Base-by-base conservation (phyloP, 371 early-diverging fungal genomes). In the Apophysomyces trapeziformis region DNA sequence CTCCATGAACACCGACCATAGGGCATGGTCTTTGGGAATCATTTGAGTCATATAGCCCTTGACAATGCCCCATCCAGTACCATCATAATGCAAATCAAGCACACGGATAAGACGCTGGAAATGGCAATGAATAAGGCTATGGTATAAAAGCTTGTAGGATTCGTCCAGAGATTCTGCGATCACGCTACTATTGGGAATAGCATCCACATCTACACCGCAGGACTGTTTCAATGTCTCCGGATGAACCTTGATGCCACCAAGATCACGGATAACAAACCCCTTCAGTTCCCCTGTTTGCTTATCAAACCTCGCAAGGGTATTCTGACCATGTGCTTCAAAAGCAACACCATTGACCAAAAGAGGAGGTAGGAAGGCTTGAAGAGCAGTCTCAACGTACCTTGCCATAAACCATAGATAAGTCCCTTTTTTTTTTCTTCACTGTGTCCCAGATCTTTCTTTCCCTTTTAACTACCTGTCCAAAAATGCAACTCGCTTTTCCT, bases 261-360 rank as follows among this genome's bases (percentile, higher is more conserved):
- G 92, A 71, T 92, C 92, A 58, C 92, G 88, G 58, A 87, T 80
- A 11, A 87, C 78, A 71, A 92, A 90, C 18, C 91, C 91, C 58
- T 75, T 75, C 13, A 91, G 73, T 50, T 80, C 66, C 37, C 87
- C 86, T 1, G 87, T 83, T 41, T 75, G 69, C 35, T 75, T 67
- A 64, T 85, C 85, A 60, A 92, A 85, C 14, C 91, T 80, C 35
- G 87, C 79, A 61, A 90, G 68, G 12, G 80, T 85, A 68, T 92
- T 92, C 67, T 92, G 92, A 9, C 84, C 85, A 67, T 92, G 92
- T 7, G 90, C 84, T 69, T 91, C 92, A 68, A 90, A 91, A 2
- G 90, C 86, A 61, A 89, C 89, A 50, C 91, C 91, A 64, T 89
- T 86, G 64, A 82, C 73, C 9, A 89, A 65, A 43, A 82, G 78